Evolutionary conservation across 1,284 basidiomycete genomes (phyloP).

Genomic region (Cystobasidium pallidum): DNA sequence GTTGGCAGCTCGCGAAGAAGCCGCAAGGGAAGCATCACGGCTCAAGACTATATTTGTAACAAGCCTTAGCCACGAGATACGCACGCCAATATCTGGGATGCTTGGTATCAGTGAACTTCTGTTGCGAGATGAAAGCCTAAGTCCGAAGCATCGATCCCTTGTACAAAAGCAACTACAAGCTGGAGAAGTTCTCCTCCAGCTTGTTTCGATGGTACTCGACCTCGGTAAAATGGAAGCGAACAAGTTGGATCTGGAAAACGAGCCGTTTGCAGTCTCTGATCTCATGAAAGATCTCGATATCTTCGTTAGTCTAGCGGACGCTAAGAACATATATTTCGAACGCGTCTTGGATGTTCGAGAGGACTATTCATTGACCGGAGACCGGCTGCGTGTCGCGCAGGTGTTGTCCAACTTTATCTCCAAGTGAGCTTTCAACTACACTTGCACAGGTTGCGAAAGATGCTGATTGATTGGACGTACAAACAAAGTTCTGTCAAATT

Average conservation of each 20-base stretch:
- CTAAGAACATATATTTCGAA: constrained; percentile 55
- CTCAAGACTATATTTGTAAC: constrained; percentile 57
- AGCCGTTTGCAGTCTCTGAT: constrained; percentile 55
- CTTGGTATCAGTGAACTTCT: constrained; percentile 51
- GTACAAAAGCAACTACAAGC: constrained; percentile 50
- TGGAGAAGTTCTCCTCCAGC: constrained; percentile 50
- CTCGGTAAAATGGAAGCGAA: constrained; percentile 58
- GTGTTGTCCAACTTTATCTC: constrained; percentile 45
- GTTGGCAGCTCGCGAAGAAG: constrained; percentile 56
- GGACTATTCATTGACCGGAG: constrained; percentile 48
- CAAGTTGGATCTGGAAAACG: constrained; percentile 56
- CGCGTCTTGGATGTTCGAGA: constrained; percentile 49
- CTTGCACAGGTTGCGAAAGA: too few species aligned
- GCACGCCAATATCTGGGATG: constrained; percentile 47
- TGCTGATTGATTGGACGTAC: too few species aligned
- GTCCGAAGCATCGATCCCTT: constrained; percentile 26
- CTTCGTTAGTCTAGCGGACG: constrained; percentile 55
- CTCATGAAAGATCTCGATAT: constrained; percentile 55
- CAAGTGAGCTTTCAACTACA: constrained; percentile 37
- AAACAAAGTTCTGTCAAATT: constrained; percentile 58
- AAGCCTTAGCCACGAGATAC: constrained; percentile 47
- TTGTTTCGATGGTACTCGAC: constrained; percentile 54
- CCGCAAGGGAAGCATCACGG: constrained; percentile 56
- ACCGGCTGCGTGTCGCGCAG: constrained; percentile 51
- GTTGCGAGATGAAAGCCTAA: constrained; percentile 45